Evolutionary conservation across 1,139 yeast species (phyloP).

Genomic region (Debaryomyces sp.): DNA sequence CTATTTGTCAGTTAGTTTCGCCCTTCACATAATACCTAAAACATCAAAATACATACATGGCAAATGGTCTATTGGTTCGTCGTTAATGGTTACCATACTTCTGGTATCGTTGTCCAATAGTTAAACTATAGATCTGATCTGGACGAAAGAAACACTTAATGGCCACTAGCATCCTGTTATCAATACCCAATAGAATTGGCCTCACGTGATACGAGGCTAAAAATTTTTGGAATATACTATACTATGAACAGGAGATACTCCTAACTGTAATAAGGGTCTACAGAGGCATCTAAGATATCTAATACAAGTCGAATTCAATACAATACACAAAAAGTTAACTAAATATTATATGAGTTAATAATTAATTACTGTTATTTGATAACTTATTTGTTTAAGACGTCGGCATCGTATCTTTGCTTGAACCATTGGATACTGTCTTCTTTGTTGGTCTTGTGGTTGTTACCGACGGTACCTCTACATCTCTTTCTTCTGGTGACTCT

Average conservation of each 20-base stretch:
- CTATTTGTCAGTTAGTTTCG: conserved; percentile 20
- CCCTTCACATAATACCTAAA: neutral
- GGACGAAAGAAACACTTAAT: neutral
- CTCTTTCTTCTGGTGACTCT: conserved; percentile 99
- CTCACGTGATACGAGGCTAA: neutral
- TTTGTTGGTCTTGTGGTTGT: conserved; percentile 88
- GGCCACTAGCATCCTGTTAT: neutral
- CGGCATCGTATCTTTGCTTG: conserved; percentile 99
- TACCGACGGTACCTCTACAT: conserved; percentile 86
- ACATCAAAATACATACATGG: conserved; percentile 24
- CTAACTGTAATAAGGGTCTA: neutral
- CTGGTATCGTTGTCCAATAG: neutral
- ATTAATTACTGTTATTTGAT: conserved; percentile 7
- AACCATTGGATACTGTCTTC: conserved; percentile 98
- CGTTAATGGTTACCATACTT: conserved; percentile 29
- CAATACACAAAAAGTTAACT: conserved; percentile 11
- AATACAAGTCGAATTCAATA: conserved; percentile 11
- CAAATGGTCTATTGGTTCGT: conserved; percentile 36
- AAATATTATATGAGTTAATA: conserved; percentile 7
- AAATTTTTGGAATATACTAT: neutral
- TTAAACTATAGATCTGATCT: neutral
- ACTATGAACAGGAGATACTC: neutral
- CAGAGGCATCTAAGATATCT: neutral
- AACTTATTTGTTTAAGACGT: conserved; percentile 81
- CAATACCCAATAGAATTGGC: neutral